phyloP scores from a whole-genome alignment of 805 yeast genomes.

The Starmerella sirachaensis region DNA sequence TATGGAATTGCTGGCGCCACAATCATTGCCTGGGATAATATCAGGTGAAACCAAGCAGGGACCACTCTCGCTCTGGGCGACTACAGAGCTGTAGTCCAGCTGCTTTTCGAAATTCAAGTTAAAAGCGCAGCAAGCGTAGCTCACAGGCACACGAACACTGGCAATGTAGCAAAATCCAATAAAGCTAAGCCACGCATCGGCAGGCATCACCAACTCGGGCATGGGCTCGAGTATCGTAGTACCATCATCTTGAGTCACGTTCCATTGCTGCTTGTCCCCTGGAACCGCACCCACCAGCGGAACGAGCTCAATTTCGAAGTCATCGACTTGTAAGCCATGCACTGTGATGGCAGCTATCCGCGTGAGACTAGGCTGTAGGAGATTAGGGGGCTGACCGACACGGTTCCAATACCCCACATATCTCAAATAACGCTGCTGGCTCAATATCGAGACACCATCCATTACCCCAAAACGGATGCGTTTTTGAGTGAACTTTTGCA shows the following conservation, averaged over 20 bases:
- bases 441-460: conserved; percentile 55
- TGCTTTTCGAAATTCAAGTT: not conserved
- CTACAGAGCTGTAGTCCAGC: too few relatives aligned
- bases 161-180: not conserved
- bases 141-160: not conserved
- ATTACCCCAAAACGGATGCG: conserved; percentile 49
- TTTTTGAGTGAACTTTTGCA: conserved; percentile 39
- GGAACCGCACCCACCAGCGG: not conserved
- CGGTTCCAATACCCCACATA: conserved; percentile 38
- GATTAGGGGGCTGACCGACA: not conserved
- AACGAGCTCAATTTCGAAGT: conserved; percentile 8
- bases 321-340: conserved; percentile 9
- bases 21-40: too few relatives aligned
- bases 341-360: conserved; percentile 11
- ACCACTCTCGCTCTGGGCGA: too few relatives aligned
- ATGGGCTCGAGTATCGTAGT: not conserved
- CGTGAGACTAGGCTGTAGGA: not conserved
- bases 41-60: too few relatives aligned
- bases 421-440: conserved; percentile 55
- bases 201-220: not conserved
- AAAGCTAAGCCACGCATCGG: not conserved
- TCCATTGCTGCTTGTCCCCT: not conserved
- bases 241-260: not conserved
- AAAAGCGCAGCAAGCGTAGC: not conserved
- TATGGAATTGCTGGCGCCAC: too few relatives aligned